Base-by-base conservation (phyloP, 108 stramenopile genomes). In the Cyclotella distinguenda region DNA sequence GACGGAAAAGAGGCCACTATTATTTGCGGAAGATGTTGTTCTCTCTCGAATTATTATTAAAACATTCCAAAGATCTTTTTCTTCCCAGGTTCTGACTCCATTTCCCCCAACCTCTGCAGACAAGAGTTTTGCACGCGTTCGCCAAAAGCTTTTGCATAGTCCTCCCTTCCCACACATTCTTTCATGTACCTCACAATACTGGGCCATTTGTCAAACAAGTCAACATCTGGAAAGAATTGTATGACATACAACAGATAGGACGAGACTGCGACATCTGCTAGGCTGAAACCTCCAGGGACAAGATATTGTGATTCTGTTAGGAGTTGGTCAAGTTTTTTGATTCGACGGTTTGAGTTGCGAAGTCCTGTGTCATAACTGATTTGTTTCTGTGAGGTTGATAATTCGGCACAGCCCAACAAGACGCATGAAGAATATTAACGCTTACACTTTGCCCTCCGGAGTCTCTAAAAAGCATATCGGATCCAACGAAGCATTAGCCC, bases 401-500 rank as follows among this genome's bases (percentile, higher is more conserved):
- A 30, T 30, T 15, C 12, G 33, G 30, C 12, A 31, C 19, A 2
- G 33, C 16, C 30, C 25, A 12, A 18, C 30, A 49, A 19, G 31
- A 19, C 21, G 15, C 2, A 30, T 6, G 32, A 15, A 53, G 27
- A 2, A 53, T 1, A 12, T 27, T 59, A 11, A 4, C 3, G 70
- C 86, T 80, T 80, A 78, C 68, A 91, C 89, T 63, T 88, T 90
- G 1, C 93, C 93, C 6, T 89, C 72, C 3, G 84, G 86, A 15
- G 87, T 90, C 77, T 95, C 91, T 50, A 87, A 48, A 60, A 95
- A 95, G 55, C 91, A 91, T 63, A 95, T 86, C 19, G 87, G 85
- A 80, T 95, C 91, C 73, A 95, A 81, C 8, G 70, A 70, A 1
- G 91, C 86, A 73, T 96, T 96, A 25, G 95, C 95, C 91, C 91